Base-by-base conservation (phyloP, 306 rosid genomes). In the Quercus glauca region DNA sequence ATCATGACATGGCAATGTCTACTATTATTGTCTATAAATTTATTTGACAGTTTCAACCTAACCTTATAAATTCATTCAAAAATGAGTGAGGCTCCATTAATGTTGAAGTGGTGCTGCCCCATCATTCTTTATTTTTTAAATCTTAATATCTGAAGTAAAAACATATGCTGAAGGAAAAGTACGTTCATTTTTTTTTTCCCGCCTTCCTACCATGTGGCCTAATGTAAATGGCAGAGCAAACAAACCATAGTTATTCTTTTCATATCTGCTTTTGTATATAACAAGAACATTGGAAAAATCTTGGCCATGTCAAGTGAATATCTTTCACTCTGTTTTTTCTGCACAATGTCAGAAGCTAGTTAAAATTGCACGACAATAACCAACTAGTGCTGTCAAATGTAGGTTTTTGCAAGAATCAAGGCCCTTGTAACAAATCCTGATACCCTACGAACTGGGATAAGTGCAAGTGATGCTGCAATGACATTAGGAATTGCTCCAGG, bases 381-480 rank as follows among this genome's bases (percentile, higher is more conserved):
- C 57, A 19, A 7, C 69, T 58, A 20, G n/a, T 65, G 73, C 63
- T 83, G 53, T 78, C 58, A 69, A 78, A 53, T 81, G 69, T 56
- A 95, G 99, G 97, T 95, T 83, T 87, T 92, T 74, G 77, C 85
- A 80, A 92, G 91, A 90, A 91, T 92, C 80, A 91, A 79, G 87
- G 78, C 86, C 60, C 91, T 95, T 69, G 89, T 87, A 78, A 84
- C 86, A 73, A 90, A 89, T 75, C 91, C 99, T 6, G 93, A 92
- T 52, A 90, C 98, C 80, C 94, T 95, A 57, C 87, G 86, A 86
- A 79, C 82, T 60, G 99, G 98, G 52, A 81, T 95, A 78, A 95
- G 99, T 89, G 92, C 98, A 3, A 86, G 98, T 82, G 99, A 95
- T 84, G 97, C 99, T 85, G 96, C 99, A 78, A 92, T 71, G 86